phyloP scores from a whole-genome alignment of 108 stramenopile genomes.

The Schizochytrium sp. region DNA sequence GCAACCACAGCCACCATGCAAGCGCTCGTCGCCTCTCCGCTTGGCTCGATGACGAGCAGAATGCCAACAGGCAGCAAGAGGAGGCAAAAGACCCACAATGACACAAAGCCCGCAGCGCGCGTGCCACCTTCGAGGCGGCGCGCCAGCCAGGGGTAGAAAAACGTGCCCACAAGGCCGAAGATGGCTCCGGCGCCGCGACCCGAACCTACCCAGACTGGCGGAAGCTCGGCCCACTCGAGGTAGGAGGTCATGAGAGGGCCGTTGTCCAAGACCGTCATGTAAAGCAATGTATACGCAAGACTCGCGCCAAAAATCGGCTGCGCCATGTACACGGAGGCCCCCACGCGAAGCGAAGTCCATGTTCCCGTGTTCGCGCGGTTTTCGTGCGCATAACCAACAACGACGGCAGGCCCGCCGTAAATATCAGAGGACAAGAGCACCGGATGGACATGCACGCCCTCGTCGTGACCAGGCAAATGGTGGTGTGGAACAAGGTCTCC shows the following conservation, averaged over 20 bases:
- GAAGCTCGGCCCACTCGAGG: not conserved
- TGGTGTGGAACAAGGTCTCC: not conserved
- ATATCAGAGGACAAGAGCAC: not conserved
- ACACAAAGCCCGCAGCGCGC: not conserved
- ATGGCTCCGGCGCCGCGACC: not conserved
- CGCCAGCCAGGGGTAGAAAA: not conserved
- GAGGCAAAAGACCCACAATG: not conserved
- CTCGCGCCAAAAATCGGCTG: not conserved
- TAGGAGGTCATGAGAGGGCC: not conserved
- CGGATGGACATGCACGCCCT: not conserved
- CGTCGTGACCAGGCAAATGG: not conserved
- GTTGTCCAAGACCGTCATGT: conserved; percentile 9
- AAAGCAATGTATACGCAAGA: not conserved
- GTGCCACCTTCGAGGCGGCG: not conserved
- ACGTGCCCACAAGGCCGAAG: not conserved
- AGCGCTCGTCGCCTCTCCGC: not conserved
- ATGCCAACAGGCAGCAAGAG: not conserved
- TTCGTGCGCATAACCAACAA: not conserved
- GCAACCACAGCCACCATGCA: not conserved
- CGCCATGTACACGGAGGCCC: not conserved
- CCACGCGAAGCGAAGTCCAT: not conserved
- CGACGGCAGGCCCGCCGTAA: not conserved
- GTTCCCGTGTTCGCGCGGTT: not conserved
- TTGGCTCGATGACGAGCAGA: not conserved
- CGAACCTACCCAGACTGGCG: not conserved